Conservation (phyloP, 352 stramenopile genomes). For the Phytophthora sp. region DNA sequence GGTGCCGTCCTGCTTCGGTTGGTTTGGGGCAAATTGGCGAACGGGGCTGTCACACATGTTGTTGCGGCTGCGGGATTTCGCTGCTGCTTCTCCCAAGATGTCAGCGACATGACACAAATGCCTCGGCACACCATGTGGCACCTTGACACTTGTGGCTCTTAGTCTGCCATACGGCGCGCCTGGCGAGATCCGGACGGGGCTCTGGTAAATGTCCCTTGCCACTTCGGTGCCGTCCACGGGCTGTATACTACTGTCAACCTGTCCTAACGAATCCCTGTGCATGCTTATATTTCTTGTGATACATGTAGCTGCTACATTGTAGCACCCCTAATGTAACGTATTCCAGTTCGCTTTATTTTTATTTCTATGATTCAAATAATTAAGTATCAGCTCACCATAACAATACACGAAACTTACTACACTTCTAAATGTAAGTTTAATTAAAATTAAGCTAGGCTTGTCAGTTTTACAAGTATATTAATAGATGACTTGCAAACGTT, state of each 20-base stretch:
- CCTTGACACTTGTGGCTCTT: slow-evolving; percentile 35
- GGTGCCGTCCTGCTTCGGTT: slow-evolving; percentile 1
- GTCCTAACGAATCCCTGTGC: too few species aligned
- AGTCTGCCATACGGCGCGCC: slow-evolving; percentile 19
- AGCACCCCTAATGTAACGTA: too few species aligned
- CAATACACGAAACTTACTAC: too few species aligned
- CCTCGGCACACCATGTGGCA: slow-evolving; percentile 36
- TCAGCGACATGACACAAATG: slow-evolving; percentile 40
- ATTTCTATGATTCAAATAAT: too few species aligned
- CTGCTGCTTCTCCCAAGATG: slow-evolving; percentile 34
- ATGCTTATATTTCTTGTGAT: too few species aligned
- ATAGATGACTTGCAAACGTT: slow-evolving; percentile 39
- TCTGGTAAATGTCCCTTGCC: slow-evolving; percentile 41
- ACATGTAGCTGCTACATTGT: slow-evolving; percentile 1
- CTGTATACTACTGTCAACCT: too few species aligned
- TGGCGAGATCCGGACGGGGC: slow-evolving; percentile 35
- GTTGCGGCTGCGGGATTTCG: slow-evolving; percentile 26
- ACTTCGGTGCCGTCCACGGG: slow-evolving; percentile 32
- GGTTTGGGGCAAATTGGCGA: slow-evolving; percentile 19
- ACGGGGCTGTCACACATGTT: too few species aligned
- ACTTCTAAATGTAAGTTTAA: too few species aligned
- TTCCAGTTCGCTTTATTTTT: too few species aligned
- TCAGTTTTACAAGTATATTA: too few species aligned
- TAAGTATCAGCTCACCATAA: too few species aligned
- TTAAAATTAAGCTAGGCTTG: too few species aligned